phyloP scores from a whole-genome alignment of 2,329 filamentous ascomycete genomes.

The Didymella pomorum region DNA sequence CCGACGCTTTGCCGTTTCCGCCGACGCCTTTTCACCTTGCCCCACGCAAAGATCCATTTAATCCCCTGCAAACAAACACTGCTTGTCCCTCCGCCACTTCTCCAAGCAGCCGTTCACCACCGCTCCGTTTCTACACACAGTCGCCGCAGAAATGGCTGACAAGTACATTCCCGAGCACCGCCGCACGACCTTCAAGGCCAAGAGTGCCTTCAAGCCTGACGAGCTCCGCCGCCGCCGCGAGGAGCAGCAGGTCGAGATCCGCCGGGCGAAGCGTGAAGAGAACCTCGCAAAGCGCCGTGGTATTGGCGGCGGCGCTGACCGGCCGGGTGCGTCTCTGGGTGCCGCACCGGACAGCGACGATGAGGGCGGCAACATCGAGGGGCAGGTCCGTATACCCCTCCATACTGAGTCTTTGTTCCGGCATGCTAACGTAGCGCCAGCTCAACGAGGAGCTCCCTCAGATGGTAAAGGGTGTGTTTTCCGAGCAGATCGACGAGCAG shows the following conservation, averaged over 20 bases:
- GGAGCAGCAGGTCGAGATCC: constrained; percentile 98
- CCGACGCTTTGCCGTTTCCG: constrained; percentile 43
- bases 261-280: constrained; percentile 98
- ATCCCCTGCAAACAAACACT: constrained; percentile 46
- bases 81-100: constrained; percentile 25
- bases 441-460: constrained; percentile 96
- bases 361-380: constrained; percentile 93
- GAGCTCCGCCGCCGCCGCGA: constrained; percentile 97
- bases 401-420: constrained; percentile 17
- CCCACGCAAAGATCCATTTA: constrained; percentile 41
- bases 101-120: constrained; percentile 22
- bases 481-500: constrained; percentile 96
- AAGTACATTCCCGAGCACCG: constrained; percentile 99
- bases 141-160: constrained; percentile 80
- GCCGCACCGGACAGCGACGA: constrained; percentile 96
- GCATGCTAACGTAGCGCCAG: constrained; percentile 59
- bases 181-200: constrained; percentile 99
- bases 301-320: constrained; percentile 73
- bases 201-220: constrained; percentile 98
- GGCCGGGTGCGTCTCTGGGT: constrained; percentile 81
- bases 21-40: constrained; percentile 46
- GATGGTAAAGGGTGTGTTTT: constrained; percentile 98
- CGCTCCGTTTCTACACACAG: constrained; percentile 25
- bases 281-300: constrained; percentile 98
- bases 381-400: constrained; percentile 74